phyloP scores from a whole-genome alignment of 1,139 yeast genomes.

The Taphrina confusa region DNA sequence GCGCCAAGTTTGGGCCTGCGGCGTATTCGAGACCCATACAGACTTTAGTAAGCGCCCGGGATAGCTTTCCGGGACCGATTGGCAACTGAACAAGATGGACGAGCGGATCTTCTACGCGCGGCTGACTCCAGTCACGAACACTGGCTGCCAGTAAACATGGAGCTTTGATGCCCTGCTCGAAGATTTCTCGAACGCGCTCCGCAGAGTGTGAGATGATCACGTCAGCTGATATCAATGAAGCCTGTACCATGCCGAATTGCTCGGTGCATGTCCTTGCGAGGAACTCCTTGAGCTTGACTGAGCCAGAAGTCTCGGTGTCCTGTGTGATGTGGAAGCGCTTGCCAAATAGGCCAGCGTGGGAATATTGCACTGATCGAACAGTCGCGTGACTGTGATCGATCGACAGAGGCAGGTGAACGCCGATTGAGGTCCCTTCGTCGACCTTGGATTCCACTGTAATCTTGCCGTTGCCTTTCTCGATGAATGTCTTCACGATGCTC shows the following conservation, averaged over 20 bases:
- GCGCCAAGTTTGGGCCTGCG: not conserved
- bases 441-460: constrained; percentile 1
- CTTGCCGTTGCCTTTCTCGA: constrained; percentile 18
- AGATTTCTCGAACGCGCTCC: not conserved
- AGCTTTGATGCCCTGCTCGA: not conserved
- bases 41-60: not conserved
- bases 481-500: constrained; percentile 23
- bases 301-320: not conserved
- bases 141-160: constrained; percentile 16
- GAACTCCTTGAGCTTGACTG: not conserved
- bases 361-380: not conserved
- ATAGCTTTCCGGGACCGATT: constrained; percentile 16
- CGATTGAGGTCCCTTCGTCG: constrained; percentile 19
- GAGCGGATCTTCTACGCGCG: not conserved
- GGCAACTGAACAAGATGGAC: constrained; percentile 24
- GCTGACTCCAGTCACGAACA: constrained; percentile 3
- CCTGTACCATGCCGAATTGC: constrained; percentile 11
- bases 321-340: not conserved
- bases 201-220: constrained; percentile 9
- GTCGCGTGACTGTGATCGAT: not conserved
- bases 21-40: not conserved
- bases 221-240: constrained; percentile 4
- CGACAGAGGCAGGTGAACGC: constrained; percentile 3
- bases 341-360: constrained; percentile 6
- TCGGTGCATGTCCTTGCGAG: not conserved